Conservation (phyloP, 2,329 filamentous ascomycete species). For the Aureobasidium pullulans region DNA sequence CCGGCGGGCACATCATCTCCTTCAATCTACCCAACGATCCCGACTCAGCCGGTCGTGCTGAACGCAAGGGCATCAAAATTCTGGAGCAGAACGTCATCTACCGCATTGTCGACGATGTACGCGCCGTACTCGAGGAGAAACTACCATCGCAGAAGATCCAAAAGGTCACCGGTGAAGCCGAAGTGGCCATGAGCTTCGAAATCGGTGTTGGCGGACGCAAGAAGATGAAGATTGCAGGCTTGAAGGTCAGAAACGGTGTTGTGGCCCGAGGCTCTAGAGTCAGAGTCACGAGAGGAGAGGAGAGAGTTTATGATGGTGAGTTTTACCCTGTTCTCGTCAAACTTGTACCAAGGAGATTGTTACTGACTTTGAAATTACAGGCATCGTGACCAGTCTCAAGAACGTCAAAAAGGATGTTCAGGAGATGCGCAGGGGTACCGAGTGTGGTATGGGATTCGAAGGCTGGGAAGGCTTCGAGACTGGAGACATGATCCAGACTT, state of each 20-base stretch:
- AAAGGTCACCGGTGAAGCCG: constrained; percentile 78
- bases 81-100: constrained; percentile 86
- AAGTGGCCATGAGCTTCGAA: constrained; percentile 73
- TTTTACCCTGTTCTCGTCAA: constrained; percentile 19
- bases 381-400: constrained; percentile 72
- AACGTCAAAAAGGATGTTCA: constrained; percentile 85
- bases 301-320: constrained; percentile 76
- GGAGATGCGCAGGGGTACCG: constrained; percentile 86
- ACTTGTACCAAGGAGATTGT: constrained; percentile 9
- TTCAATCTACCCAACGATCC: constrained; percentile 72
- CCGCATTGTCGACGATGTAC: constrained; percentile 66
- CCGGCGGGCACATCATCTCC: constrained; percentile 69
- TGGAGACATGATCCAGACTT: constrained; percentile 83
- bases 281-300: constrained; percentile 60
- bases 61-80: constrained; percentile 64
- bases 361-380: constrained; percentile 39
- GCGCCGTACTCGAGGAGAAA: constrained; percentile 58
- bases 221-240: constrained; percentile 74
- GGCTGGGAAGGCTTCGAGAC: constrained; percentile 69
- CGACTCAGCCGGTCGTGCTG: constrained; percentile 60
- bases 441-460: constrained; percentile 84
- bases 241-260: constrained; percentile 74
- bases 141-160: constrained; percentile 60
- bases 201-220: constrained; percentile 69
- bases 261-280: constrained; percentile 59